Conservation (phyloP, 495 filamentous ascomycete genomes). For the Lophiotrema nucula region DNA sequence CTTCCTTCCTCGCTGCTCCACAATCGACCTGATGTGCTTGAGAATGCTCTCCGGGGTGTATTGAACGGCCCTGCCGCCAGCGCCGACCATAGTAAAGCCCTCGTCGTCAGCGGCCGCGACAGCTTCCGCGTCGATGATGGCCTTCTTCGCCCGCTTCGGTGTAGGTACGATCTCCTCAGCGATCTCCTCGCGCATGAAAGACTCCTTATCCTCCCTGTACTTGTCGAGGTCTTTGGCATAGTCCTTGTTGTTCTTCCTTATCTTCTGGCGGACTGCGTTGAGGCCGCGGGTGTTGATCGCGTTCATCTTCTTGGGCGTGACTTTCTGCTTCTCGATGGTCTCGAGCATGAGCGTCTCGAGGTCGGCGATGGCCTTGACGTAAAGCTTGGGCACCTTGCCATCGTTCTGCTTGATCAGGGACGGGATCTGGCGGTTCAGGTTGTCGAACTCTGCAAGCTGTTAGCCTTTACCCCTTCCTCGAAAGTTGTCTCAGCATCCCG, state of each 20-base stretch:
- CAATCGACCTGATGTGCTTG: slow-evolving; percentile 88
- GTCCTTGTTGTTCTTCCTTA: slow-evolving; percentile 98
- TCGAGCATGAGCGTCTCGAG: slow-evolving; percentile 96
- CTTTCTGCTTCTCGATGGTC: slow-evolving; percentile 89
- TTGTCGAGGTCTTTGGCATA: slow-evolving; percentile 82
- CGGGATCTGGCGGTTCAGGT: slow-evolving; percentile 84
- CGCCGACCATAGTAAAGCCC: slow-evolving; percentile 81
- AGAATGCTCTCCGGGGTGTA: slow-evolving; percentile 98
- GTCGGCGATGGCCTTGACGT: slow-evolving; percentile 89
- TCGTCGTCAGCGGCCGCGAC: slow-evolving; percentile 60
- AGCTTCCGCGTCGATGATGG: slow-evolving; percentile 41
- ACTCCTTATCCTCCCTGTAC: slow-evolving; percentile 79
- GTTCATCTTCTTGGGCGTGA: slow-evolving; percentile 97
- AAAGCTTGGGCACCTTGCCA: slow-evolving; percentile 78
- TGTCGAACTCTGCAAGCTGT: slow-evolving; percentile 77
- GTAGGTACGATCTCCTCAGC: slow-evolving; percentile 59
- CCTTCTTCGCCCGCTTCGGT: slow-evolving; percentile 50
- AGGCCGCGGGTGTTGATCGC: slow-evolving; percentile 89
- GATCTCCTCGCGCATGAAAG: slow-evolving; percentile 82
- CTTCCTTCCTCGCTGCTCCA: slow-evolving; percentile 96
- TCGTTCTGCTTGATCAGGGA: slow-evolving; percentile 66
- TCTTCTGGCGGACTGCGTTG: slow-evolving; percentile 93
- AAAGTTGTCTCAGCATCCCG: too few relatives aligned
- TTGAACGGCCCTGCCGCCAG: slow-evolving; percentile 78
- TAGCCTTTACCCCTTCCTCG: slow-evolving; percentile 2